A percentile compares a stretch with the other conserved stretches of the same genome.
Conservation (phyloP, 2,329 filamentous ascomycete species). For the Beauveria sp. region DNA sequence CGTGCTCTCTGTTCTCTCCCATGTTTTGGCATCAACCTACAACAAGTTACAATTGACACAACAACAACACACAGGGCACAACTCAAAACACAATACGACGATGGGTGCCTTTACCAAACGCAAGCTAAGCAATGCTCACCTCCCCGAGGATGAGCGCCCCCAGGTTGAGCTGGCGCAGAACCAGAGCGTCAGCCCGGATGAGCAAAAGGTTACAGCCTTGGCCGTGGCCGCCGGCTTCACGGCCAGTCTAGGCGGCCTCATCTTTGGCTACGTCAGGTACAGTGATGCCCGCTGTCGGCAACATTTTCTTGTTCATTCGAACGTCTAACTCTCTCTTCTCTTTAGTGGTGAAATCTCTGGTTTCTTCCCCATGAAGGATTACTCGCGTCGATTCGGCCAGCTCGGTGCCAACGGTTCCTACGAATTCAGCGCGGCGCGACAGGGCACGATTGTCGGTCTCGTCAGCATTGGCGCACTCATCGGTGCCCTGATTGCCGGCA, state of each 20-base stretch:
- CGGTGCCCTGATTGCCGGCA: constrained; percentile 50
- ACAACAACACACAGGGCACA: not conserved
- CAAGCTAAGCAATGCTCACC: not conserved
- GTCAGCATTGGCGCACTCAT: constrained; percentile 52
- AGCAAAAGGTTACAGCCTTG: constrained; percentile 29
- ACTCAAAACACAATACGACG: not conserved
- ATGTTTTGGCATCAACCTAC: not conserved
- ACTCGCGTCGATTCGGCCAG: constrained; percentile 44
- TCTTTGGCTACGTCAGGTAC: constrained; percentile 50
- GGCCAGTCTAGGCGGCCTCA: constrained; percentile 48
- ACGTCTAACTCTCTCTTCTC: not conserved
- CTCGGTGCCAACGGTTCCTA: constrained; percentile 29
- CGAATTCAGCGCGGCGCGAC: constrained; percentile 48
- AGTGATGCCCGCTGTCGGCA: constrained; percentile 11
- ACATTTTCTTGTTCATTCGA: not conserved
- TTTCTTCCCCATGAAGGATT: constrained; percentile 54
- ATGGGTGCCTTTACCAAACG: constrained; percentile 9
- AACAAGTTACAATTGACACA: not conserved
- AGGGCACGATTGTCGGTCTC: constrained; percentile 58
- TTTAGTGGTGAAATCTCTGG: constrained; percentile 51
- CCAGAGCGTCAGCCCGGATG: constrained; percentile 5
- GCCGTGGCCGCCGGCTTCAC: constrained; percentile 42
- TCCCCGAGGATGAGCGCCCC: constrained; percentile 6
- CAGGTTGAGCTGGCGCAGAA: constrained; percentile 17
- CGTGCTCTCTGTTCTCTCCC: not conserved